These are phyloP conservation scores for Corinectria fuckeliana DNA, from an alignment of 2,329 filamentous ascomycete species.

Conservation along the genomic window DNA sequence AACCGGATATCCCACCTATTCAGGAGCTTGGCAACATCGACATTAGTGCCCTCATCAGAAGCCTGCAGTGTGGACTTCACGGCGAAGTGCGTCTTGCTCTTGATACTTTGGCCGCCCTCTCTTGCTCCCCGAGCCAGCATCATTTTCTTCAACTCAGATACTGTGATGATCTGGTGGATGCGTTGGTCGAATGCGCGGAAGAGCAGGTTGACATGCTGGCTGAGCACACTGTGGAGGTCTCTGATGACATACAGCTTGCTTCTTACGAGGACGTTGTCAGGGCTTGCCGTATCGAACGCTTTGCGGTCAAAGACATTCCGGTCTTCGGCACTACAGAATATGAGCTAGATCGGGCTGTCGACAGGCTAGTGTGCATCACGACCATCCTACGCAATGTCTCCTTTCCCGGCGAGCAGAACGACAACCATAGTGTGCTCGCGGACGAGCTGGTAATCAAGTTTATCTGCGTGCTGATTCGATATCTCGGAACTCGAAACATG, in stretches of 20 bases:
- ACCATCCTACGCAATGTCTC: constrained; percentile 93
- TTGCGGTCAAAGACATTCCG: constrained; percentile 73
- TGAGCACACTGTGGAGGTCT: constrained; percentile 83
- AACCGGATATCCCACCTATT: constrained; percentile 76
- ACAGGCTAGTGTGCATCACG: constrained; percentile 87
- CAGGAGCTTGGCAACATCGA: constrained; percentile 87
- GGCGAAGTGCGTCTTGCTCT: constrained; percentile 89
- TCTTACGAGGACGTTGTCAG: constrained; percentile 89
- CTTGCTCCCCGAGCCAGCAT: constrained; percentile 68
- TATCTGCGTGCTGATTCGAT: constrained; percentile 81
- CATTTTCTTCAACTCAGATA: constrained; percentile 71
- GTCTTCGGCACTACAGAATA: constrained; percentile 79
- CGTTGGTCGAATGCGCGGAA: constrained; percentile 88
- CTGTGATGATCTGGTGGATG: constrained; percentile 89
- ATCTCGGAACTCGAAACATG: constrained; percentile 88
- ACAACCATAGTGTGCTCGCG: constrained; percentile 77
- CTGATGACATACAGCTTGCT: constrained; percentile 81
- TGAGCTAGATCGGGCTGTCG: constrained; percentile 84
- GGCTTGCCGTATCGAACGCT: constrained; percentile 76
- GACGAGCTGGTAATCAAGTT: constrained; percentile 82
- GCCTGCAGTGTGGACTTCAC: constrained; percentile 87
- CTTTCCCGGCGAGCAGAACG: constrained; percentile 67
- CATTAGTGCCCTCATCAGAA: constrained; percentile 86
- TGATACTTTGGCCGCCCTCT: constrained; percentile 77
- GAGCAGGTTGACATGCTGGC: constrained; percentile 85